Evolutionary conservation across 2,329 filamentous ascomycete species (phyloP).

Genomic region (Aspergillus fumigatiaffinis): DNA sequence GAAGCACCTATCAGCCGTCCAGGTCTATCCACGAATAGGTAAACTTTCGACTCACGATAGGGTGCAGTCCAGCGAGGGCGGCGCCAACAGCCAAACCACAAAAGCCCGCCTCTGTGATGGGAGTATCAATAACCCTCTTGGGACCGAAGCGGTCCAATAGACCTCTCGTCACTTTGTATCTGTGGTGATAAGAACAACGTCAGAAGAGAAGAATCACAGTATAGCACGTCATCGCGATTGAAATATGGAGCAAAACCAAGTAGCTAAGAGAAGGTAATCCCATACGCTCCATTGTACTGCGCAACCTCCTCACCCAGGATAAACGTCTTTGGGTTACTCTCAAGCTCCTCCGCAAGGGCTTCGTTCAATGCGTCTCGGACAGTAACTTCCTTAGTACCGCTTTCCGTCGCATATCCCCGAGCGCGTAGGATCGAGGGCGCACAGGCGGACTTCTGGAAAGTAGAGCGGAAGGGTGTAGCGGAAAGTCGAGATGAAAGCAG

Average conservation of each 20-base stretch:
- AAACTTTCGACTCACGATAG: conserved; percentile 64
- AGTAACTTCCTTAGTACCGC: conserved; percentile 82
- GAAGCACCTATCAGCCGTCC: conserved; percentile 6
- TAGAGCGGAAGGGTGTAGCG: conserved; percentile 50
- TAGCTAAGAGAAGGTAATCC: conserved; percentile 15
- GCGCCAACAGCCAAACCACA: conserved; percentile 89
- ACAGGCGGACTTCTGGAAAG: conserved; percentile 49
- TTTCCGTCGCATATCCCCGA: conserved; percentile 55
- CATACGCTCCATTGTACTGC: conserved; percentile 94
- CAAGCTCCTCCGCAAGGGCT: conserved; percentile 95
- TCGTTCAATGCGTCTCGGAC: conserved; percentile 97
- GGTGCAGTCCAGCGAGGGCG: conserved; percentile 88
- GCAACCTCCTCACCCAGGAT: conserved; percentile 96
- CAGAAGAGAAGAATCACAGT: conserved; percentile 26
- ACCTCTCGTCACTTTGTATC: conserved; percentile 98
- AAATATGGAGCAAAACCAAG: conserved; percentile 1
- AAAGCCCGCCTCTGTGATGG: conserved; percentile 97
- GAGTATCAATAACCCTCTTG: conserved; percentile 95
- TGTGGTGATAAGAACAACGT: conserved; percentile 33
- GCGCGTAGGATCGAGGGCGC: conserved; percentile 46
- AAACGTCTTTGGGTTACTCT: conserved; percentile 91
- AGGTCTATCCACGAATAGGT: neutral
- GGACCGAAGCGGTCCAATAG: conserved; percentile 95
- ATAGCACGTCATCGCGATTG: neutral
- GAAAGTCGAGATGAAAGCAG: conserved; percentile 54